Percentiles rank a stretch among this genome's conserved stretches.
Conservation (phyloP, 1,284 basidiomycete genomes). For the Ceratorhiza oryzae-sativae region DNA sequence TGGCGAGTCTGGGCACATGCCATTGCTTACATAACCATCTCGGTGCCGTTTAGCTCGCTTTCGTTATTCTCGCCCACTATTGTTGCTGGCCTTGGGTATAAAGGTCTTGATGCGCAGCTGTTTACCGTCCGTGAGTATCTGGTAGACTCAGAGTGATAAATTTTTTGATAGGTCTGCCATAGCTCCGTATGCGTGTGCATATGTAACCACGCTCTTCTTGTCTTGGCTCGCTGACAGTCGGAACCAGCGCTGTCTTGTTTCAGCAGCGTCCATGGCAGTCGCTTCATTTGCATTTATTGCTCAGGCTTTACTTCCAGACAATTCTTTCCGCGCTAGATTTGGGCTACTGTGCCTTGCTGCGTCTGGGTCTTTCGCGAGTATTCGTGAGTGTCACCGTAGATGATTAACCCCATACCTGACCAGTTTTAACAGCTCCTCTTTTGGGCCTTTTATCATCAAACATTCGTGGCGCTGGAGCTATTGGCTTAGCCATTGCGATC, state of each 20-base stretch:
- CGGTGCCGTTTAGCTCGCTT: constrained; percentile 51
- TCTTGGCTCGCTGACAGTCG: constrained; percentile 50
- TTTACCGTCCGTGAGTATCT: constrained; percentile 62
- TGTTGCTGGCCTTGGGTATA: constrained; percentile 56
- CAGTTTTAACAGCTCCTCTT: constrained; percentile 50
- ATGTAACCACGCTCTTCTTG: constrained; percentile 49
- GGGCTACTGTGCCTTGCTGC: constrained; percentile 52
- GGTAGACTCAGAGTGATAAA: background rate
- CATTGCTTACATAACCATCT: constrained; percentile 51
- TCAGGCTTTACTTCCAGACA: constrained; percentile 48
- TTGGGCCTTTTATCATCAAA: constrained; percentile 55
- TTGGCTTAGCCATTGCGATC: constrained; percentile 52
- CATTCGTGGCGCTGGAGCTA: constrained; percentile 49
- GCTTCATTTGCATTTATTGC: constrained; percentile 37
- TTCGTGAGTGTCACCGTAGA: constrained; percentile 42
- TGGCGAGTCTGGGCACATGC: constrained; percentile 30
- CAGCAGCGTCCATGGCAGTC: constrained; percentile 31
- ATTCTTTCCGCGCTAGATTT: constrained; percentile 51
- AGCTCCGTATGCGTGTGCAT: constrained; percentile 49
- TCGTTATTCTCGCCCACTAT: constrained; percentile 54
- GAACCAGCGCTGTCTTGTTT: background rate
- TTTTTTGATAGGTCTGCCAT: background rate
- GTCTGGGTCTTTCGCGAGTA: constrained; percentile 52
- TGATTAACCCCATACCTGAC: too few species aligned
- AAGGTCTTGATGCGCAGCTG: constrained; percentile 58